A percentile compares a stretch with the other conserved stretches of the same genome.
These are phyloP conservation scores for Phytophthora pistaciae DNA, from an alignment of 352 stramenopile genomes.

Conservation along the genomic window DNA sequence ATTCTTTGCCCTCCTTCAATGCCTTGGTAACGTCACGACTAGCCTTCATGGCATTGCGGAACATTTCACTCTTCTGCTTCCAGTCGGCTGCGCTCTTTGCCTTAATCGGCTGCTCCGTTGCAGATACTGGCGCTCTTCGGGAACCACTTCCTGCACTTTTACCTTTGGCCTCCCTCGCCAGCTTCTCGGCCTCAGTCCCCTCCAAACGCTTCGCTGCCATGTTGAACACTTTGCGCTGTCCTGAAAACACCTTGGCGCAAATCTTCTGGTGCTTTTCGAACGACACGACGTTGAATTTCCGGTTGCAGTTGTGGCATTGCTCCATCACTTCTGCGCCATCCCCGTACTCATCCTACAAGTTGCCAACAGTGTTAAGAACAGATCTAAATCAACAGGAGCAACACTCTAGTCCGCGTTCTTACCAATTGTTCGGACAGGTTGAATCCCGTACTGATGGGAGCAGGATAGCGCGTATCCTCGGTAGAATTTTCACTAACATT, in stretches of 20 bases:
- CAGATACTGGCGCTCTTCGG: slow-evolving; percentile 30
- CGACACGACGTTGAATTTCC: slow-evolving; percentile 81
- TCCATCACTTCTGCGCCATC: slow-evolving; percentile 65
- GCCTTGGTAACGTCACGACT: slow-evolving; percentile 73
- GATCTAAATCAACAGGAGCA: neutral
- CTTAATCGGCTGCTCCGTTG: slow-evolving; percentile 65
- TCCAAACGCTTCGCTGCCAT: slow-evolving; percentile 79
- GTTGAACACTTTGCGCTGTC: slow-evolving; percentile 89
- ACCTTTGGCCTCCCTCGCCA: slow-evolving; percentile 50
- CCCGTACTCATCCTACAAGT: slow-evolving; percentile 56
- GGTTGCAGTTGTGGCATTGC: slow-evolving; percentile 83
- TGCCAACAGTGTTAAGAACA: neutral
- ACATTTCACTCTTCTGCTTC: slow-evolving; percentile 89
- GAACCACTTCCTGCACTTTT: slow-evolving; percentile 30
- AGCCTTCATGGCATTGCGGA: slow-evolving; percentile 90
- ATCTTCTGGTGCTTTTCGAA: slow-evolving; percentile 87
- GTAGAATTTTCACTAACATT: slow-evolving; percentile 45
- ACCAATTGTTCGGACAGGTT: slow-evolving; percentile 46
- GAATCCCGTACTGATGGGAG: slow-evolving; percentile 55
- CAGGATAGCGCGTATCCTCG: slow-evolving; percentile 35
- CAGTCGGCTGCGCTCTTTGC: slow-evolving; percentile 73
- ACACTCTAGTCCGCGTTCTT: neutral
- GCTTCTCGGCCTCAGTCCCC: slow-evolving; percentile 78
- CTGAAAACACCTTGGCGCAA: slow-evolving; percentile 90
- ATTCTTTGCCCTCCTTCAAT: slow-evolving; percentile 72